Conservation (phyloP, 306 rosid genomes). For the Macrotyloma uniflorum region DNA sequence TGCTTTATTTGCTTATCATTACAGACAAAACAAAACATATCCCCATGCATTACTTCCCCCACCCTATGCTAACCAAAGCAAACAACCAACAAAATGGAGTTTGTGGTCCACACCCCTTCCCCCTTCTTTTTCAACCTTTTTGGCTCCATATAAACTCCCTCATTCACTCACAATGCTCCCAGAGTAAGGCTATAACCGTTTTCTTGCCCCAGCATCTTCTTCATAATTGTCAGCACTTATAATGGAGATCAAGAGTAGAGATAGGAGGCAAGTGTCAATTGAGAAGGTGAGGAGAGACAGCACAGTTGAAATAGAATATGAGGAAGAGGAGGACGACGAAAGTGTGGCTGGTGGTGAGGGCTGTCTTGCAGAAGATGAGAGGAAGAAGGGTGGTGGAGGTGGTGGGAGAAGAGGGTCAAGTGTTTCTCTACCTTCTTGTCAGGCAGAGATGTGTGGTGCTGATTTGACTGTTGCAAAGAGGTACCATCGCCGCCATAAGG, state of each 20-base stretch:
- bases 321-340: slow-evolving; percentile 61
- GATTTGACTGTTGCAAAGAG: slow-evolving; percentile 64
- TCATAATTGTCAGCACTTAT: not conserved
- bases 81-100: slow-evolving; percentile 18
- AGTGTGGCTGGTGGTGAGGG: slow-evolving; percentile 18
- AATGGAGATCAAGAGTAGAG: slow-evolving; percentile 59
- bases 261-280: slow-evolving; percentile 46
- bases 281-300: slow-evolving; percentile 50
- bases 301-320: slow-evolving; percentile 55
- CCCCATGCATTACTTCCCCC: slow-evolving; percentile 31
- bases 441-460: slow-evolving; percentile 73
- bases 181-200: not conserved
- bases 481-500: slow-evolving; percentile 94
- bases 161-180: slow-evolving; percentile 33
- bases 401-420: slow-evolving; percentile 49
- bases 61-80: slow-evolving; percentile 16
- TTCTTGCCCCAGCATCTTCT: slow-evolving; percentile 13
- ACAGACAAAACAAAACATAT: slow-evolving; percentile 40
- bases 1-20: slow-evolving; percentile 30
- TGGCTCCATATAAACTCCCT: slow-evolving; percentile 35
- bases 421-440: slow-evolving; percentile 57
- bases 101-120: slow-evolving; percentile 55
- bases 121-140: slow-evolving; percentile 43
- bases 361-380: slow-evolving; percentile 47
- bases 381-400: slow-evolving; percentile 42